A percentile compares a stretch with the other conserved stretches of the same genome.
These are phyloP conservation scores for Vaccinium myrtillus DNA, from an alignment of 148 eudicot genomes.

Conservation along the genomic window DNA sequence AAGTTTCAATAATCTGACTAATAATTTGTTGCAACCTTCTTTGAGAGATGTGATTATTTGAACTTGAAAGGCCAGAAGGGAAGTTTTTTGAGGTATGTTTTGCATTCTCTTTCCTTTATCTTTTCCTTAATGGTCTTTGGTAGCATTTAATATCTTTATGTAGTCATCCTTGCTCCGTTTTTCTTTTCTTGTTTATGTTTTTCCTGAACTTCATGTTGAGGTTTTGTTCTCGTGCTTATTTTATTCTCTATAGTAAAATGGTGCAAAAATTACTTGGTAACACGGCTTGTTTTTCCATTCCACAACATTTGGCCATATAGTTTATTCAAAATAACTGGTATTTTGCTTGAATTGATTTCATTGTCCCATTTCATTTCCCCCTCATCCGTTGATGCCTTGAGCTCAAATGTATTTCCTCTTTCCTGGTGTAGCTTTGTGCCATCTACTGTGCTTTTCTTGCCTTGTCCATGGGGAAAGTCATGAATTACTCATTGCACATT, in stretches of 20 bases:
- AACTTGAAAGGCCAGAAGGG: not conserved
- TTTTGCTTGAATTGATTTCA: no score
- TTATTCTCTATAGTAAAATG: not conserved
- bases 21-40: slow-evolving; percentile 1
- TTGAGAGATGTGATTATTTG: slow-evolving; percentile 11
- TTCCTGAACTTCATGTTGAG: not conserved
- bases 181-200: not conserved
- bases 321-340: not conserved
- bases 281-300: not conserved
- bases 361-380: not conserved
- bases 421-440: not conserved
- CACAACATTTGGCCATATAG: not conserved
- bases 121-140: not conserved
- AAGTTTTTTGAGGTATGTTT: slow-evolving; percentile 20
- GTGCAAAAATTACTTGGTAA: not conserved
- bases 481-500: not conserved
- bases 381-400: not conserved
- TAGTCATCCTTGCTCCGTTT: not conserved
- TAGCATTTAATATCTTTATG: not conserved
- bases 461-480: not conserved
- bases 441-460: not conserved
- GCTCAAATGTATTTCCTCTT: not conserved
- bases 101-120: not conserved
- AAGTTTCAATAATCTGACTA: not conserved
- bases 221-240: not conserved